A percentile compares a stretch with the other conserved stretches of the same genome.
phyloP scores from a whole-genome alignment of 257 asterid species.

The Orobanche coerulescens region DNA sequence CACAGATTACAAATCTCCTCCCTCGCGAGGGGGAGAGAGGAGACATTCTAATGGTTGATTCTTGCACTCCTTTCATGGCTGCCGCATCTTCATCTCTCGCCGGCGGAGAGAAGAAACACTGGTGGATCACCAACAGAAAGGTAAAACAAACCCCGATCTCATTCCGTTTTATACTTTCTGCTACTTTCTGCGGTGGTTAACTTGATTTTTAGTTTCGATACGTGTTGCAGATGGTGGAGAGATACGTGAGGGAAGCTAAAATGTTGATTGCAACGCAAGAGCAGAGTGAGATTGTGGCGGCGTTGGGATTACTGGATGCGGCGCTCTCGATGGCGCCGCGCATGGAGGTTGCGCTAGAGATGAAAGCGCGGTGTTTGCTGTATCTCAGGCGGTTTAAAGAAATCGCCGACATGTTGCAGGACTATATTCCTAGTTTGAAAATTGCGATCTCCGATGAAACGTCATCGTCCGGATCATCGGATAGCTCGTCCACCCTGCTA shows the following conservation, averaged over 20 bases:
- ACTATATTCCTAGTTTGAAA: constrained; percentile 73
- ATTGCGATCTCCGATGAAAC: constrained; percentile 42
- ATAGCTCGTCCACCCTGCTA: constrained; percentile 51
- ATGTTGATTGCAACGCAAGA: constrained; percentile 64
- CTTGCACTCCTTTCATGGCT: constrained; percentile 50
- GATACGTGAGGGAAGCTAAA: constrained; percentile 71
- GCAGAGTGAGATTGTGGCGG: constrained; percentile 49
- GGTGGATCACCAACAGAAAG: constrained; percentile 92
- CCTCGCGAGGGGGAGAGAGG: background rate
- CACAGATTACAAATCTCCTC: background rate
- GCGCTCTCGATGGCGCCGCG: constrained; percentile 73
- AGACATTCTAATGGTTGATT: constrained; percentile 37
- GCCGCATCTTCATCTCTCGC: constrained; percentile 41
- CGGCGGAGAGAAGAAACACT: constrained; percentile 63
- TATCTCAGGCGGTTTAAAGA: constrained; percentile 77
- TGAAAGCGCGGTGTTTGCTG: constrained; percentile 74
- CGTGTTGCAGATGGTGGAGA: constrained; percentile 67
- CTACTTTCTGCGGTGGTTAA: background rate
- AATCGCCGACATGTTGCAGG: constrained; percentile 86
- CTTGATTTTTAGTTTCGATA: background rate
- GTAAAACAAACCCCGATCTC: constrained; percentile 21
- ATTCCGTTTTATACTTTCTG: background rate
- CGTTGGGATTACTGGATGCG: constrained; percentile 64
- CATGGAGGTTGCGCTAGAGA: constrained; percentile 65
- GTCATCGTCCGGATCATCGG: constrained; percentile 54